These are phyloP conservation scores for Agapanthus africanus DNA, from an alignment of 106 monocot species.

Conservation along the genomic window DNA sequence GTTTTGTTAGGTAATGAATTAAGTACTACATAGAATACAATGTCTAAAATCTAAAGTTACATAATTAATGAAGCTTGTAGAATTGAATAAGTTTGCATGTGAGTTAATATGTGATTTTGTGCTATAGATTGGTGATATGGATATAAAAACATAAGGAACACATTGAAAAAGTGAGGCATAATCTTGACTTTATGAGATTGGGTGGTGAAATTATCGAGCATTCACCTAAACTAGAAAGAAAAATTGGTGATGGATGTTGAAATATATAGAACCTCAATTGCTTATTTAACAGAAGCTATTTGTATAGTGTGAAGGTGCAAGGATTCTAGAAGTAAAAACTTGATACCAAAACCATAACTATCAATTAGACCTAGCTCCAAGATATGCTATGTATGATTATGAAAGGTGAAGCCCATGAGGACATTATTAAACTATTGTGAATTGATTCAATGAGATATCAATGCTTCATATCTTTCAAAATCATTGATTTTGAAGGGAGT, in stretches of 20 bases:
- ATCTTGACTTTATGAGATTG: not conserved
- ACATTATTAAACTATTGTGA: not conserved
- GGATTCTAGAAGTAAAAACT: conserved; percentile 3
- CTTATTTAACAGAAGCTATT: not conserved
- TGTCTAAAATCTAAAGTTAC: too few relatives aligned
- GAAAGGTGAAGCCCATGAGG: not conserved
- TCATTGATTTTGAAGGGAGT: not conserved
- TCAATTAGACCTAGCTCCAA: not conserved
- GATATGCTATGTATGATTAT: not conserved
- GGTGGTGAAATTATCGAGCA: conserved; percentile 1
- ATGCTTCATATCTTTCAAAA: not conserved
- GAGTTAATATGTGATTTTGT: not conserved
- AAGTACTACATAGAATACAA: too few relatives aligned
- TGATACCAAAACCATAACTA: not conserved
- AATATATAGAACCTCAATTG: conserved; percentile 5
- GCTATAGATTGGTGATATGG: not conserved
- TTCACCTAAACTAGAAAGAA: conserved; percentile 9
- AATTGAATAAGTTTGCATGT: too few relatives aligned
- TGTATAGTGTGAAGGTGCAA: not conserved
- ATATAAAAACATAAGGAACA: not conserved
- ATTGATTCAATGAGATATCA: not conserved
- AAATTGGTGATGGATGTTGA: not conserved
- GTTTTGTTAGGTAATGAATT: too few relatives aligned
- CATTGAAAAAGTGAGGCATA: conserved; percentile 1
- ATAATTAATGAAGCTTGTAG: not conserved